A percentile compares a stretch with the other conserved stretches of the same genome.
Conservation (phyloP, 2,329 filamentous ascomycete genomes). For the Ceratocystis lukuohia region DNA sequence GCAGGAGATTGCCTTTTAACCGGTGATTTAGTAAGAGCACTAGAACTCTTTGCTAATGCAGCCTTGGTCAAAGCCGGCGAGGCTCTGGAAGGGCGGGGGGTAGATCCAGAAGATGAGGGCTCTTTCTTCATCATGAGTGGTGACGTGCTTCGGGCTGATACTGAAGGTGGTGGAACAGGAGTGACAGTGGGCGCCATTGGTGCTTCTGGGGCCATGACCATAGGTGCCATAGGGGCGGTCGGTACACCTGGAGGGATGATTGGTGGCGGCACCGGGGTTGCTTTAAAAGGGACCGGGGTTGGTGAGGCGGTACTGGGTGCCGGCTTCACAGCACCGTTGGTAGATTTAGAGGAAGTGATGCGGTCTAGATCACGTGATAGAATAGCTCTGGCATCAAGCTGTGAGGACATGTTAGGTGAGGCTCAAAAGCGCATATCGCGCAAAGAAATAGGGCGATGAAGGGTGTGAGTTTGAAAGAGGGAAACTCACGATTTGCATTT, state of each 20-base stretch:
- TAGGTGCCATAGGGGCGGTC: slow-evolving; percentile 10
- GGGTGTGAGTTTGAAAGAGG: not conserved
- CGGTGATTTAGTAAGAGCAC: not conserved
- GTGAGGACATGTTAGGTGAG: not conserved
- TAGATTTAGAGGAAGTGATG: slow-evolving; percentile 23
- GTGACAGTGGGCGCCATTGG: slow-evolving; percentile 9
- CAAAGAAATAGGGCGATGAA: not conserved
- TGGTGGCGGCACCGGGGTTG: slow-evolving; percentile 17
- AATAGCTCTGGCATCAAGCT: slow-evolving; percentile 39
- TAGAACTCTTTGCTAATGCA: not conserved
- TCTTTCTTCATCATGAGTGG: slow-evolving; percentile 18
- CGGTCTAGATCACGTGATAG: slow-evolving; percentile 19
- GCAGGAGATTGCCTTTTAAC: slow-evolving; percentile 17
- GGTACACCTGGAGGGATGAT: slow-evolving; percentile 8
- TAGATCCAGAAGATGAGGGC: slow-evolving; percentile 2
- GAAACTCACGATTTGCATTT: slow-evolving; percentile 41
- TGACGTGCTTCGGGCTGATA: slow-evolving; percentile 9
- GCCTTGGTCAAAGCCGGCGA: slow-evolving; percentile 14
- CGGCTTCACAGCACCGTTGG: slow-evolving; percentile 2
- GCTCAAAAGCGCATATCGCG: not conserved
- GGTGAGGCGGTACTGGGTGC: slow-evolving; percentile 13
- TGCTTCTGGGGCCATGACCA: slow-evolving; percentile 19
- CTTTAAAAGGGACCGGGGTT: slow-evolving; percentile 8
- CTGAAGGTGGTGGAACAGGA: slow-evolving; percentile 9
- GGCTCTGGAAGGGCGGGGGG: slow-evolving; percentile 7